phyloP scores from a whole-genome alignment of 148 eudicot genomes.

The Heliosperma pusillum region DNA sequence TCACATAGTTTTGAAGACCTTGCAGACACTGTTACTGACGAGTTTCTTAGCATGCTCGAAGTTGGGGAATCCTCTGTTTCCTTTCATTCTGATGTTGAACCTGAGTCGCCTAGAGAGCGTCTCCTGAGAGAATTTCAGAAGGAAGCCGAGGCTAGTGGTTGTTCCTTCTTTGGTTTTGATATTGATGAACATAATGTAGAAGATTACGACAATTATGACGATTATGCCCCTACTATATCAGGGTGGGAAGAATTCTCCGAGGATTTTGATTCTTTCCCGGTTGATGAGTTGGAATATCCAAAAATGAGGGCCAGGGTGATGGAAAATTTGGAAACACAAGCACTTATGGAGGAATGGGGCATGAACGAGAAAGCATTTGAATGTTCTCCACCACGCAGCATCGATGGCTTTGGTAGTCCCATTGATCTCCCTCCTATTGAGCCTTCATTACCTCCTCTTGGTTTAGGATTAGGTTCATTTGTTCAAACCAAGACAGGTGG shows the following conservation, averaged over 20 bases:
- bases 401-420: slow-evolving; percentile 65
- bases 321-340: slow-evolving; percentile 77
- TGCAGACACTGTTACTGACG: slow-evolving; percentile 54
- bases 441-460: slow-evolving; percentile 39
- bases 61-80: slow-evolving; percentile 35
- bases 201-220: slow-evolving; percentile 29
- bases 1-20: slow-evolving; percentile 57
- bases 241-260: slow-evolving; percentile 36
- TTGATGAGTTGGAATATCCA: slow-evolving; percentile 32
- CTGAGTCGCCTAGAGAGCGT: slow-evolving; percentile 65
- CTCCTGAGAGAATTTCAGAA: slow-evolving; percentile 55
- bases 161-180: slow-evolving; percentile 40
- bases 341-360: slow-evolving; percentile 69
- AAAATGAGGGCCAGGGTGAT: slow-evolving; percentile 51
- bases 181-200: slow-evolving; percentile 30
- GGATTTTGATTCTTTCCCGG: slow-evolving; percentile 34
- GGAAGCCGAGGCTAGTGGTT: slow-evolving; percentile 45
- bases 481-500: slow-evolving; percentile 57
- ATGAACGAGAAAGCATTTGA: slow-evolving; percentile 53
- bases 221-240: slow-evolving; percentile 29
- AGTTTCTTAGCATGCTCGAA: slow-evolving; percentile 55
- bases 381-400: slow-evolving; percentile 41
- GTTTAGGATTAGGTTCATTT: slow-evolving; percentile 52
- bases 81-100: slow-evolving; percentile 37
- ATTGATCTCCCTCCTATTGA: slow-evolving; percentile 43